Evolutionary conservation across 73 alveolate species (phyloP).

Genomic region (Paramecium bursaria): DNA sequence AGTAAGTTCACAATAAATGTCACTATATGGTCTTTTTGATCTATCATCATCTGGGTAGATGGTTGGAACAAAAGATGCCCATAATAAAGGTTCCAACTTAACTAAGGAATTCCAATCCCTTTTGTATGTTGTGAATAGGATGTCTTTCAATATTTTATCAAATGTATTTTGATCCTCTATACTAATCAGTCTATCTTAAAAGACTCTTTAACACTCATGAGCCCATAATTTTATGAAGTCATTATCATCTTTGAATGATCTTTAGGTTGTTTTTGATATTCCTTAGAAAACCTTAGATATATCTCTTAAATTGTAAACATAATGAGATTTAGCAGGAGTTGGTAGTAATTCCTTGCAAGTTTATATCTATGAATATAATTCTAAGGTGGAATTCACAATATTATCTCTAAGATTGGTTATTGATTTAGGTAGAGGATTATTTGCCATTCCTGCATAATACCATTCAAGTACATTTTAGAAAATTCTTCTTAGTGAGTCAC

Average conservation of each 20-base stretch:
- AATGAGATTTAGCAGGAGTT: constrained; percentile 99
- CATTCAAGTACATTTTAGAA: constrained; percentile 96
- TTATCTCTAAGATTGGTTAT: constrained; percentile 77
- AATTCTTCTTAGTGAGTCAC: constrained; percentile 88
- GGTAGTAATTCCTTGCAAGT: constrained; percentile 94
- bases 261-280: constrained; percentile 85
- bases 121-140: constrained; percentile 86
- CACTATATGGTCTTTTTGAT: constrained; percentile 77
- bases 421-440: constrained; percentile 73
- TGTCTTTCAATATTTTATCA: constrained; percentile 90
- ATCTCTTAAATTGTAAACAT: constrained; percentile 99
- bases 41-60: constrained; percentile 84
- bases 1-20: constrained; percentile 87
- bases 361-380: constrained; percentile 82
- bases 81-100: constrained; percentile 88
- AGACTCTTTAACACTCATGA: constrained; percentile 99
- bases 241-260: constrained; percentile 82
- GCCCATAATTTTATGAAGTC: constrained; percentile 98
- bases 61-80: constrained; percentile 93
- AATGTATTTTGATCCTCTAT: constrained; percentile 85
- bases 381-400: constrained; percentile 85
- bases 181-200: constrained; percentile 97
- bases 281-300: constrained; percentile 99
- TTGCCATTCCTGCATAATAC: constrained; percentile 88
- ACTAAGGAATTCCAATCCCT: constrained; percentile 91